phyloP scores from a whole-genome alignment of 148 eudicot genomes.

The Rhododendron simsii region DNA sequence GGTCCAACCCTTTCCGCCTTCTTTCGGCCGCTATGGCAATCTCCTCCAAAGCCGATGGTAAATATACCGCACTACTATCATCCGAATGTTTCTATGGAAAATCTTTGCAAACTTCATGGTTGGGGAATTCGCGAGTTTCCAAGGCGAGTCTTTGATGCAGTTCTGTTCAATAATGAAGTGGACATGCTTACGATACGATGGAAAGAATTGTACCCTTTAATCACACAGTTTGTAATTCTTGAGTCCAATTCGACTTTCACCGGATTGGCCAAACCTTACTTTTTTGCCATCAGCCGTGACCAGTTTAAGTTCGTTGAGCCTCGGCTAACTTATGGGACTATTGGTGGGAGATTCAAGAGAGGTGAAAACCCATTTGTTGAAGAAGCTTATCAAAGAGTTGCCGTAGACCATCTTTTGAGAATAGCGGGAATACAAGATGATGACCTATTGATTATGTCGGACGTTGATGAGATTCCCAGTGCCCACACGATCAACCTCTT shows the following conservation, averaged over 20 bases:
- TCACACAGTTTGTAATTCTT: slow-evolving; percentile 52
- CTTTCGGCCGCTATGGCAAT: slow-evolving; percentile 51
- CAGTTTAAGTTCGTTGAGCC: slow-evolving; percentile 44
- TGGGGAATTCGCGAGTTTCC: slow-evolving; percentile 54
- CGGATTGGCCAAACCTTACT: slow-evolving; percentile 32
- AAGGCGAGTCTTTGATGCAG: slow-evolving; percentile 57
- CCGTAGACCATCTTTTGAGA: slow-evolving; percentile 39
- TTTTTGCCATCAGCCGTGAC: slow-evolving; percentile 26
- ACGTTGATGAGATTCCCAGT: slow-evolving; percentile 64
- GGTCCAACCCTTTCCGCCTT: slow-evolving; percentile 55
- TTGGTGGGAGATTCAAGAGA: slow-evolving; percentile 46
- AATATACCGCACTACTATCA: slow-evolving; percentile 44
- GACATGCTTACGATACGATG: slow-evolving; percentile 58
- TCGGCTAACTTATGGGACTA: slow-evolving; percentile 43
- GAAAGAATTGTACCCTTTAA: slow-evolving; percentile 56
- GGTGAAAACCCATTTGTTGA: slow-evolving; percentile 61
- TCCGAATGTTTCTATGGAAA: slow-evolving; percentile 40
- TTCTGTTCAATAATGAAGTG: slow-evolving; percentile 52
- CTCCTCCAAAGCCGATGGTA: slow-evolving; percentile 51
- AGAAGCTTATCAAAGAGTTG: slow-evolving; percentile 57
- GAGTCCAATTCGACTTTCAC: slow-evolving; percentile 66
- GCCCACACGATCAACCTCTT: slow-evolving; percentile 48
- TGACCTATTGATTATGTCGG: slow-evolving; percentile 61
- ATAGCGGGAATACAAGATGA: slow-evolving; percentile 59
- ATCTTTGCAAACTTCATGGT: slow-evolving; percentile 59